Conservation (phyloP, 1,284 basidiomycete species). For the Puccinia coronata region DNA sequence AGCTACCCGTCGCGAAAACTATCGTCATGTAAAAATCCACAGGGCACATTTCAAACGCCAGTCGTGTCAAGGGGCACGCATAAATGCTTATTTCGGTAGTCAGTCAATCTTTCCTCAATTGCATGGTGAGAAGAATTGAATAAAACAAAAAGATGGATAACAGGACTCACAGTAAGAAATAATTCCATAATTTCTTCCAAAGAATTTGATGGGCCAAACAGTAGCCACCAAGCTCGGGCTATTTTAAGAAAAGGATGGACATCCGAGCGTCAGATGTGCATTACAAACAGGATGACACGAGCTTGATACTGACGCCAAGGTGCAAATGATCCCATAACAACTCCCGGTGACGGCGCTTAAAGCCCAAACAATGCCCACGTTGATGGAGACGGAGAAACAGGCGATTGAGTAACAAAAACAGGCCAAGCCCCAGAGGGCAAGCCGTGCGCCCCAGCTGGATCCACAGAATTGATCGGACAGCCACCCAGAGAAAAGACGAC, state of each 20-base stretch:
- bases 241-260: background rate
- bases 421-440: constrained; percentile 22
- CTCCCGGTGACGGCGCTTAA: constrained; percentile 30
- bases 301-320: constrained; percentile 38
- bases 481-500: constrained; percentile 31
- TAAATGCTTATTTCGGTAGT: background rate
- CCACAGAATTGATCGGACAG: constrained; percentile 32
- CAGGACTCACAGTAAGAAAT: constrained; percentile 38
- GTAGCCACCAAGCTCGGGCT: constrained; percentile 45
- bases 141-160: no score
- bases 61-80: background rate
- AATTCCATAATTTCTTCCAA: constrained; percentile 43
- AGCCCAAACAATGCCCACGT: constrained; percentile 20
- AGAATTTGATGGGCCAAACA: constrained; percentile 35
- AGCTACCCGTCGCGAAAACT: constrained; percentile 37
- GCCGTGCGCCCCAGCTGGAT: background rate
- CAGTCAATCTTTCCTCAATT: background rate
- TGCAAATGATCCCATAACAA: constrained; percentile 33
- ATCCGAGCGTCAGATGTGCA: background rate
- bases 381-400: constrained; percentile 20
- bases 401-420: constrained; percentile 12
- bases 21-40: background rate
- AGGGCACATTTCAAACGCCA: background rate
- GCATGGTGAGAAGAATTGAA: no score
- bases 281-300: background rate